Evolutionary conservation across 1,284 basidiomycete genomes (phyloP), one percentile per base, ranked within the genome.

Genomic region (Melanopsichium pennsylvanicum): DNA sequence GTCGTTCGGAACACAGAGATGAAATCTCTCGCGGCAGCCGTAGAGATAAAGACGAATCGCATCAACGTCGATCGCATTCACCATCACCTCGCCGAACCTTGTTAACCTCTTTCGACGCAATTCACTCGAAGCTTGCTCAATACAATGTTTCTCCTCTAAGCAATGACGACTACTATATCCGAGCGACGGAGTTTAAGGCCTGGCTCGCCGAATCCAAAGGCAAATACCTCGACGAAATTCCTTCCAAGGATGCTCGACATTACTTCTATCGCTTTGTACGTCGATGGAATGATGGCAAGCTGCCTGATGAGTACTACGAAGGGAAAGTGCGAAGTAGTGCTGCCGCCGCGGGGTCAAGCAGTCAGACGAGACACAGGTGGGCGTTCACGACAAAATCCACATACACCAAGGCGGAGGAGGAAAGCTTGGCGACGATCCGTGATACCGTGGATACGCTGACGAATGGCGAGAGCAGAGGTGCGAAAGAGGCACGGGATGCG

Each of bases 171-270:
- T 73, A 71, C 58, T 73, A 52, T 21, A 36, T 41, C n/a, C 61
- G 62, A 18, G 38, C 60, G 6, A 25, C 41, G 29, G 67, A 73
- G 41, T 74, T 76, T 55, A 74, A 72, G 23, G 50, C 55, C 8
- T 75, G 72, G 72, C 60, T 76, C 3, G 35, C 55, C n/a, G 41
- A 51, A 4, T 29, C 36, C 12, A 66, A 56, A 25, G 27, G 38
- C 4, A 47, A 51, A 19, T 73, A 70, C 29, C 43, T 75, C 10
- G 74, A 76, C 46, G 72, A 75, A 45, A 51, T 76, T 11, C 41
- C 59, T 8, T 32, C 47, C 16, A 40, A 45, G 23, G 67, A 70
- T 6, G 66, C 74, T 21, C 45, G 72, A 5, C 42, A 58, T 7
- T 58, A 69, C 38, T 76, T 76, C 47, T 57, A 49, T 26, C 59